Base-by-base conservation (phyloP, 225 moss, liverwort and hornwort species). In the Ulota crispa region DNA sequence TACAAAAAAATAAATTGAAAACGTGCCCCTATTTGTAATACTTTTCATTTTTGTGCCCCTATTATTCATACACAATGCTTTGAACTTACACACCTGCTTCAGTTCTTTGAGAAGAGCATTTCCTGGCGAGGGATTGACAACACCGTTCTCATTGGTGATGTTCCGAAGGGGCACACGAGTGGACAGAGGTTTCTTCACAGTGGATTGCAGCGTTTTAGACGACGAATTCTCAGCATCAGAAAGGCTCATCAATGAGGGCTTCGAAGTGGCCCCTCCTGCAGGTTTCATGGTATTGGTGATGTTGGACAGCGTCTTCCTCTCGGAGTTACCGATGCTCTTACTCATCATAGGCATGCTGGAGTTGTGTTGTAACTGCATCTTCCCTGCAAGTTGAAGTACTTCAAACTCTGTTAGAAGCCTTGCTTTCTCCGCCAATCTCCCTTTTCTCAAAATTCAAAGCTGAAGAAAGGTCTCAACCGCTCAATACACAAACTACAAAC, bases 251-350 rank as follows among this genome's bases (percentile, higher is more conserved):
- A 84, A n/a, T 28, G 83, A 76, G 16, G 84, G 60, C 70, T 88
- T 90, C 16, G 82, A 81, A 60, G 82, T 20, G 50, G 71, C 39
- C 34, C 78, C 55, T 59, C 87, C 89, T 24, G 72, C 12, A 65
- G 82, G 77, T 80, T 90, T 88, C 84, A 90, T 84, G 9, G 72
- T 86, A 36, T 91, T 91, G 37, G 88, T 91, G 30, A 91, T 91
- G 76, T 91, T 91, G 15, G 91, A 91, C 12, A 91, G 88, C 72
- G 84, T 89, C 79, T 87, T 91, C 52, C 91, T 86, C 87, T 91
- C 91, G 53, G 62, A 11, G 57, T 78, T 86, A 56, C 84, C 83
- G 19, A 76, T 37, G 26, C 63, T 57, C 60, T 86, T 91, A 5
- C 83, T 71, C 85, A 82, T 57, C 41, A 75, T 64, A 20, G 84